A percentile compares a stretch with the other conserved stretches of the same genome.
These are phyloP conservation scores for Ceriops decandra DNA, from an alignment of 345 rosid genomes.

Conservation along the genomic window DNA sequence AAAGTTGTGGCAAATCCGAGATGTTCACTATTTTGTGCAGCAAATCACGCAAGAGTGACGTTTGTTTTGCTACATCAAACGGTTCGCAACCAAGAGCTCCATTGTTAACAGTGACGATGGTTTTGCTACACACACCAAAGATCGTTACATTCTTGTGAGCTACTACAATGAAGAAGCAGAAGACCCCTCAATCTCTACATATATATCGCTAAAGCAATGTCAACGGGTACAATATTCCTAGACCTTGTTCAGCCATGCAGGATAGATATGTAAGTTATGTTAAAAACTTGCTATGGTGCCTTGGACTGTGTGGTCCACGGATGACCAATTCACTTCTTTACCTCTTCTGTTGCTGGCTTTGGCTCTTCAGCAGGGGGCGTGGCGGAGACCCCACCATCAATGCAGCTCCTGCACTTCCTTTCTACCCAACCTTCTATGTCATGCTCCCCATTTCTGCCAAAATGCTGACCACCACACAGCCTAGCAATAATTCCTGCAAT, in stretches of 20 bases:
- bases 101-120: neutral
- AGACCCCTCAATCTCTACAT: neutral
- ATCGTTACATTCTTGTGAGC: neutral
- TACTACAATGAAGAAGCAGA: constrained; percentile 1
- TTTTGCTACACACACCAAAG: constrained; percentile 6
- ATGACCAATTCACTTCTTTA: constrained; percentile 39
- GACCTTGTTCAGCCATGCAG: neutral
- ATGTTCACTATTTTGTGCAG: too few species aligned
- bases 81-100: neutral
- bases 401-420: constrained; percentile 70
- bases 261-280: neutral
- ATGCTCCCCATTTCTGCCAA: constrained; percentile 57
- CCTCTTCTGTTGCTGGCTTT: constrained; percentile 38
- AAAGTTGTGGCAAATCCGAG: too few species aligned
- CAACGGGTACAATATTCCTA: neutral
- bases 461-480: constrained; percentile 68
- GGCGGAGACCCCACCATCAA: constrained; percentile 68
- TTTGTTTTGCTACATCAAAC: neutral
- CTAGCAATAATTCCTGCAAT: constrained; percentile 73
- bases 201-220: neutral
- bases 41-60: too few species aligned
- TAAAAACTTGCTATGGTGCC: neutral
- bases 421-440: constrained; percentile 95
- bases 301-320: too few species aligned
- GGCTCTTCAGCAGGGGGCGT: constrained; percentile 27